Evolutionary conservation across 2,329 filamentous ascomycete genomes (phyloP), one percentile per base, ranked within the genome.

Genomic region (Aspergillus pseudotamarii): DNA sequence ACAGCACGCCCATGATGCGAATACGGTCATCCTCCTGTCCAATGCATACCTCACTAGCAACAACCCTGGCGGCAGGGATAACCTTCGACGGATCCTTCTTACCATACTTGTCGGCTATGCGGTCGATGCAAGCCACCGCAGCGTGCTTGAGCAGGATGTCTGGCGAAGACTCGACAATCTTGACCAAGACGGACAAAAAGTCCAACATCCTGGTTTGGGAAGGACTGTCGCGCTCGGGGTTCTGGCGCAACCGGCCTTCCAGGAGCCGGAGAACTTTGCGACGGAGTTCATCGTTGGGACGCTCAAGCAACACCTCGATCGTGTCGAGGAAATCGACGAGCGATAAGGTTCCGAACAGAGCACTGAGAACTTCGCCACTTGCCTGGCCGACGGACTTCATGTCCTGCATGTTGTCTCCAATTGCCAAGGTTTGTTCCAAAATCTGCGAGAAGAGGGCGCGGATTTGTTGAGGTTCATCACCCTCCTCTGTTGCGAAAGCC

Each of bases 81-180:
- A 97, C 91, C 51, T 88, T 89, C 68, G 91, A 88, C 1, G 91
- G 84, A 72, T 97, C 92, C 76, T 94, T 96, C 82, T 95, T 96
- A 69, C 95, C 96, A 75, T 97, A 98, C 76, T 94, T 94, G 79
- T 97, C 94, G 2, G 92, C 88, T 66, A 99, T 96, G 77, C 92
- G 92, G 79, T 97, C 94, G 51, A 98, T 90, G 71, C 94, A 98
- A 41, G 89, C 89, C 65, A 99, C 89, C 1, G 94, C 92, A 12
- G 92, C 93, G 71, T 93, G 90, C 79, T 94, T 93, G 76, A 95
- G 90, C 32, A 88, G 84, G 59, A 90, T 86, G 68, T 95, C 89
- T 36, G 85, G 82, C 8, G 91, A 90, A 57, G 90, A 86, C 60
- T 89, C 84, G 63, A 99, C 87, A 53, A 96, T 91, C 23, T 86